Base-by-base conservation (phyloP, 805 yeast species). In the Candida nonsorbophila region DNA sequence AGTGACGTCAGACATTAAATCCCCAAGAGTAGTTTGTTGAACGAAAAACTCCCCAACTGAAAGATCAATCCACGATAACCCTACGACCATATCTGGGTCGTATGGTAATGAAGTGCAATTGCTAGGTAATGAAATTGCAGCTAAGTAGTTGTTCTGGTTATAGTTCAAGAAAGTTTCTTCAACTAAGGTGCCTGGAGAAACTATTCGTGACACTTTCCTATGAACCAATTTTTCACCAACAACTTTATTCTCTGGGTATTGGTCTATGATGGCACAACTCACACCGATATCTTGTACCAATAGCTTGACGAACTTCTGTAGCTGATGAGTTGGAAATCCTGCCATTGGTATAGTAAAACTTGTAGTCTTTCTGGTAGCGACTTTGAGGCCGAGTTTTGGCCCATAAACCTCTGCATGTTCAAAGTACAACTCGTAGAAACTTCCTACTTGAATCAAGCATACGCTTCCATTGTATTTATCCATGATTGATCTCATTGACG, bases 131-230 rank as follows among this genome's bases (percentile, higher is more conserved):
- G 72, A 69, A 9, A 90, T 65, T 4, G 84, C 72, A 14, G 81
- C 61, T 20, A 90, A 57, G 47, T 67, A 86, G 45, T 87, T 85
- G 42, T 83, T 83, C 27, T 73, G 69, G 35, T 74, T 74, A 33
- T 74, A 75, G 49, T 86, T 83, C 45, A 90, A 60, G 37, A 90
- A 79, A 0, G 82, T 77, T 44, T 90, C 97, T 45, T 85, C 95
- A 7, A 90, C 72, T 19, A 90, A 68, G 0, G 97, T 90, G 1
- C 98, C 98, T 0, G 97, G 96, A 0, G 97, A 81, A 2, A 92
- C 75, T 6, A 90, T 74, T 23, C 97, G 62, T 5, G 85, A 70
- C 0, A 92, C 76, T 19, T 84, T 79, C 25, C 98, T 63, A 23
- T 71, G 73, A 13, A 81, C 69, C 5, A 60, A 46, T 33, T 47